phyloP scores from a whole-genome alignment of 768 basidiomycete genomes.

The Rhodotorula kratochvilovae region DNA sequence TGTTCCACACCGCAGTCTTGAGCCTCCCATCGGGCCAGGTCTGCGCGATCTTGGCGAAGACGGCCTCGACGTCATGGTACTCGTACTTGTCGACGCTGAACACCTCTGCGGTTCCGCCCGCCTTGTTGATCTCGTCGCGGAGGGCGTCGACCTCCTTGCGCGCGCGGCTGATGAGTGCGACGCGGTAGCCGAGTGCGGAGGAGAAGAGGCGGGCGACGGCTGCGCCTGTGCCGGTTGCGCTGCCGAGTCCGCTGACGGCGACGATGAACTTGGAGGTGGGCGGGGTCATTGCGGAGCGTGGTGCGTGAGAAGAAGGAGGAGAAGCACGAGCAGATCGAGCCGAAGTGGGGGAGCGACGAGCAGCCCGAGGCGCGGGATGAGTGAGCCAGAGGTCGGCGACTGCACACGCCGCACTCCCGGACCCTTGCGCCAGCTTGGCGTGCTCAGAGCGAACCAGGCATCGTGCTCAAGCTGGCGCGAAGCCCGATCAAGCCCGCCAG shows the following conservation, averaged over 20 bases:
- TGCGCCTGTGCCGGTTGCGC: conserved; percentile 24
- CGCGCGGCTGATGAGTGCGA: conserved; percentile 32
- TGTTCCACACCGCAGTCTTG: conserved; percentile 34
- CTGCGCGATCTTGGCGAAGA: conserved; percentile 4
- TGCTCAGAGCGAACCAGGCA: no score
- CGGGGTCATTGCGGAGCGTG: neutral
- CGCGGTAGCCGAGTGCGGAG: neutral
- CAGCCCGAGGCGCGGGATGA: neutral
- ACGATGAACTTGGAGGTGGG: conserved; percentile 1
- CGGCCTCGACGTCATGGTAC: neutral
- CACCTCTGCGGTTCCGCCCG: conserved; percentile 13
- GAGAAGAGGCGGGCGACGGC: conserved; percentile 21
- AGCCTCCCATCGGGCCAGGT: conserved; percentile 23
- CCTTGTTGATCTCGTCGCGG: conserved; percentile 9
- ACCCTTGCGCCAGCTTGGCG: no score
- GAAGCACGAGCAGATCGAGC: neutral
- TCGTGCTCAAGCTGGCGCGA: no score
- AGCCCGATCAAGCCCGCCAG: no score
- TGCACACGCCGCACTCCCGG: no score
- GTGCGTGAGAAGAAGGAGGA: neutral
- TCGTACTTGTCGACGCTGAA: conserved; percentile 22
- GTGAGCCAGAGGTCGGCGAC: neutral
- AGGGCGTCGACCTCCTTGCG: conserved; percentile 24
- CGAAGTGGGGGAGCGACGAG: neutral
- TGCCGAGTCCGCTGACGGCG: conserved; percentile 28